Evolutionary conservation across 2,329 filamentous ascomycete species (phyloP), one percentile per base, ranked within the genome.

Genomic region (Sporothrix curviconia): DNA sequence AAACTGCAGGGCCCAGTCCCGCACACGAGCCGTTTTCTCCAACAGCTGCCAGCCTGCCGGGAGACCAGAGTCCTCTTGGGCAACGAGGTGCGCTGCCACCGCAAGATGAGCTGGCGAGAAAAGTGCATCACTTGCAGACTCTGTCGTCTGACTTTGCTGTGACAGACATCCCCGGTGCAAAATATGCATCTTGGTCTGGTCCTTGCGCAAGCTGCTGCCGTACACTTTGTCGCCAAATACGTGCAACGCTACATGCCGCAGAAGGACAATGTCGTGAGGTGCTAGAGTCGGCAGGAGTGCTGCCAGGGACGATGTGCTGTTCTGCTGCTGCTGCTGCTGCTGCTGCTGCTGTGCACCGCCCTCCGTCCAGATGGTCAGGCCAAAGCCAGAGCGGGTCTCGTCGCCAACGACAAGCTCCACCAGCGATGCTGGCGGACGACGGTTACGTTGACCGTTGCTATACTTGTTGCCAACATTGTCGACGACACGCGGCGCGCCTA

Each of bases 401-500:
- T 97, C 92, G 5, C 89, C 92, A 1, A 96, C 83, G 1, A 92
- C 75, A 2, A 94, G 70, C 69, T 95, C 90, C 40, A 92, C 74
- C 3, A 95, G 77, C 6, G 87, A 81, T 53, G 86, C 77, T 7
- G 76, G 14, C 14, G 17, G 28, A 6, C 44, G 36, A 9, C n/a
- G 25, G 11, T 37, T 36, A 7, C 46, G 25, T 24, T 15, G 19
- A 22, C 4, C n/a, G 7, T 28, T 37, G 30, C 22, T 43, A 11
- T 37, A 28, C 3, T 14, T 4, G 15, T 17, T 39, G 28, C 14
- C 17, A 30, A 3, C 15, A 15, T 32, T 19, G 39, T 24, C 32
- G n/a, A 60, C 30, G 3, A 14, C 28, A 5, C 50, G 39, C 75
- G 11, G 73, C 71, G 25, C 85, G 82, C 73, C 81, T 50, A 90